Base-by-base conservation (phyloP, 352 stramenopile genomes). In the Globisporangium orthogonon region DNA sequence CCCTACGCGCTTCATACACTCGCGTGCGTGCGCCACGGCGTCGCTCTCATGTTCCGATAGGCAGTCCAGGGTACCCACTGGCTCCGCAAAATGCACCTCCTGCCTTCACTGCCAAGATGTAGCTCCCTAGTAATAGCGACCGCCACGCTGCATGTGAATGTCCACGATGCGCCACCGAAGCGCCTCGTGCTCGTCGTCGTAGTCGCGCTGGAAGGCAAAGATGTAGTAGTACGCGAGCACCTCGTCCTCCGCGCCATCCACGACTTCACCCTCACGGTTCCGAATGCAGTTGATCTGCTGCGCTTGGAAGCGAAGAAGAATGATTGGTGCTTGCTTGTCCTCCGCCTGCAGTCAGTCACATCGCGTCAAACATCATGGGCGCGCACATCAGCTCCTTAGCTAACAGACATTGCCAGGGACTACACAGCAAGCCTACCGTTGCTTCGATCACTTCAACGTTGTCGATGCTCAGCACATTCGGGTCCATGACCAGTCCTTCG, bases 261-360 rank as follows among this genome's bases (percentile, higher is more conserved):
- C 87, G 58, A 99, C 86, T 66, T 97, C 88, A 40, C 95, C 96
- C 67, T 98, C 89, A 55, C 96, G 93, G 74, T 99, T 98, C 59
- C 92, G 82, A 41, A 99, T 97, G 74, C 97, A 99, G 80, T 99
- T 98, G 71, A 99, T 99, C 78, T 99, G 97, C 76, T 99, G 97
- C 46, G 92, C 94, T 82, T 98, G 97, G 71, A 99, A 98, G 58
- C 98, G 92, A 41, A 99, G 68, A 11, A 98, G 67, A 66, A 99
- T 96, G 56, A 98, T 98, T 7, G 96, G 96, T 54, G 95, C 82
- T 57, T 92, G 84, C 50, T 91, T 94, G 52, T 93, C 81, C 45
- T 94, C 87, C n/a, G 88, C 84, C 89, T 87, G 49, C 13, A 10
- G 23, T 55, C 13, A 10, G 23, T 55, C 28, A 76, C 23, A 43